These are phyloP conservation scores for Sextonia rubra DNA, from an alignment of 164 flowering plant species.

Conservation along the genomic window DNA sequence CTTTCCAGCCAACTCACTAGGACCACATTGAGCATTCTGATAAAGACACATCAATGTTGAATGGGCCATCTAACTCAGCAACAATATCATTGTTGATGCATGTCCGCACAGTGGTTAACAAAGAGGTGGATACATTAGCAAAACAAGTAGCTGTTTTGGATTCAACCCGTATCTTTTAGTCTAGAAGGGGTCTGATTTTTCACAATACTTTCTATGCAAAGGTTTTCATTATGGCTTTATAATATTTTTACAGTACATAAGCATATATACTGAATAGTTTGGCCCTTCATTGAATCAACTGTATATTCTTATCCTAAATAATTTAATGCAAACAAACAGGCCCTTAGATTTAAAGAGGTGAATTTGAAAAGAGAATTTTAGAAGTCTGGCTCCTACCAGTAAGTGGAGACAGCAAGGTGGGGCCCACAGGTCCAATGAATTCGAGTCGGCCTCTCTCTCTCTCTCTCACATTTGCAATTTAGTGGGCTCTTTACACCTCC, in stretches of 20 bases:
- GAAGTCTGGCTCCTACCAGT: not conserved
- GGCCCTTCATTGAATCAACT: not conserved
- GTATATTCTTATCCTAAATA: not conserved
- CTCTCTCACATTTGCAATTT: too few species aligned
- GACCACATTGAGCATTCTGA: not conserved
- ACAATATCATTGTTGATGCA: not conserved
- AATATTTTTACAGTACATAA: not conserved
- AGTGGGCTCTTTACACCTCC: too few species aligned
- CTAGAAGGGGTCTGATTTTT: too few species aligned
- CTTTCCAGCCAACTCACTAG: not conserved
- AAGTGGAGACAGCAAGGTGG: not conserved
- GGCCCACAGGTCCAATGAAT: not conserved
- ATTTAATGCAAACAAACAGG: not conserved
- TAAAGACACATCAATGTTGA: not conserved
- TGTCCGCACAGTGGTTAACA: not conserved
- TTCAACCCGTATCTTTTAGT: too few species aligned
- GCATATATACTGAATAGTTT: too few species aligned
- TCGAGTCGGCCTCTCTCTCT: not conserved
- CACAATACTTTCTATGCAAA: not conserved
- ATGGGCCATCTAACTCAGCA: not conserved
- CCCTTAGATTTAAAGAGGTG: not conserved
- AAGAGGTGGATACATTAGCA: not conserved
- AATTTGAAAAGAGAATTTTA: not conserved
- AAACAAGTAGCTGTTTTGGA: too few species aligned
- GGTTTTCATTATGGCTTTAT: not conserved